Evolutionary conservation across 2,329 filamentous ascomycete genomes (phyloP).

Genomic region (Sporothrix dimorphospora): DNA sequence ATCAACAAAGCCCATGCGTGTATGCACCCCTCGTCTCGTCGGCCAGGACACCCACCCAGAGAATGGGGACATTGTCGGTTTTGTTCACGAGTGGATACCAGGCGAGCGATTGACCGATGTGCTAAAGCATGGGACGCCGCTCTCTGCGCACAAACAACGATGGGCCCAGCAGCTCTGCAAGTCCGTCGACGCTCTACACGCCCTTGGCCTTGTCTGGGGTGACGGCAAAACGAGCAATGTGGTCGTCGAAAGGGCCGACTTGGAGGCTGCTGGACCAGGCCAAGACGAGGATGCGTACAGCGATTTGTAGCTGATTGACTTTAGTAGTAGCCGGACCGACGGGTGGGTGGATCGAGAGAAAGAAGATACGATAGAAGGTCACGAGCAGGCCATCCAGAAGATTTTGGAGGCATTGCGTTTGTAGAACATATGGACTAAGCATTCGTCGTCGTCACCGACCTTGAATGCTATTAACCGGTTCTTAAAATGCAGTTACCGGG

Average conservation of each 20-base stretch:
- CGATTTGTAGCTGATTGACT: constrained; percentile 47
- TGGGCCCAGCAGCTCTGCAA: constrained; percentile 37
- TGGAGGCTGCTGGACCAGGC: background rate
- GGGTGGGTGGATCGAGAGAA: constrained; percentile 47
- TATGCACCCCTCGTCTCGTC: background rate
- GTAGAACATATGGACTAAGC: background rate
- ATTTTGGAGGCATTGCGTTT: constrained; percentile 26
- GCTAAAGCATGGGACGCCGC: background rate
- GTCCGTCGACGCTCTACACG: constrained; percentile 38
- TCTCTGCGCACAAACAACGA: constrained; percentile 12
- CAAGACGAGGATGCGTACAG: constrained; percentile 33
- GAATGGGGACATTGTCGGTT: background rate
- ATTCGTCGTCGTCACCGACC: no score
- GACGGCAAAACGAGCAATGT: constrained; percentile 43
- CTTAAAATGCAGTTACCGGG: background rate
- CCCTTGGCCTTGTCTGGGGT: constrained; percentile 40
- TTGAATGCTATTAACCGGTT: background rate
- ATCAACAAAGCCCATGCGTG: constrained; percentile 18
- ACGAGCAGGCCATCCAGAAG: constrained; percentile 39
- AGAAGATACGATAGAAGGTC: constrained; percentile 44
- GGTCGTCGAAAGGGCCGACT: constrained; percentile 41
- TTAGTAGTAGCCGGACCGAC: constrained; percentile 46
- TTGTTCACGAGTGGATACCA: constrained; percentile 21
- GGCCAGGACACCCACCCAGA: background rate
- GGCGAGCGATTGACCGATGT: constrained; percentile 11